A percentile compares a stretch with the other conserved stretches of the same genome.
These are phyloP conservation scores for Fusarium sp. DNA, from an alignment of 2,329 filamentous ascomycete species.

Conservation along the genomic window DNA sequence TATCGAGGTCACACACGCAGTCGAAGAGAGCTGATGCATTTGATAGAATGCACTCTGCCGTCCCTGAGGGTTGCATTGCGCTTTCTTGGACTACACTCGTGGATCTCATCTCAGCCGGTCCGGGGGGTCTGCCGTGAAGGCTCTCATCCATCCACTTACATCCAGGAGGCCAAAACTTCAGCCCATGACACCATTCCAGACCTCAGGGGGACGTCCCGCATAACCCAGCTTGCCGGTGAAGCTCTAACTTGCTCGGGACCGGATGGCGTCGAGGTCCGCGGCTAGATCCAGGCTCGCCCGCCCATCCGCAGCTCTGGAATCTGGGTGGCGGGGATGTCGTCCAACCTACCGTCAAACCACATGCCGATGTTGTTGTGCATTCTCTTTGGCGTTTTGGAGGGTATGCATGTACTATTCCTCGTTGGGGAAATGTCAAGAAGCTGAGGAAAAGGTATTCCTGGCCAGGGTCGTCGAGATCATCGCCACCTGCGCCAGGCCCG, in stretches of 20 bases:
- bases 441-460: conserved; percentile 12
- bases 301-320: conserved; percentile 1
- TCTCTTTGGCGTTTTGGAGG: not conserved
- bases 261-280: conserved; percentile 5
- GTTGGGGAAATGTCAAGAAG: conserved; percentile 10
- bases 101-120: conserved; percentile 32
- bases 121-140: conserved; percentile 7
- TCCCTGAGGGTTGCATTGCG: conserved; percentile 23
- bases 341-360: conserved; percentile 12
- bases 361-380: conserved; percentile 13
- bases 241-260: not conserved
- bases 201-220: not conserved
- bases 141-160: not conserved
- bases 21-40: conserved; percentile 10
- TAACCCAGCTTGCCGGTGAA: not conserved
- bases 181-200: conserved; percentile 7
- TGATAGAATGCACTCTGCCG: conserved; percentile 17
- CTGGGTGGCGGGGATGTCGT: conserved; percentile 6
- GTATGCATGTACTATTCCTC: not conserved
- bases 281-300: conserved; percentile 4
- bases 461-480: conserved; percentile 19
- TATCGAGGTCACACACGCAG: conserved; percentile 26
- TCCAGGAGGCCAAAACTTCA: not conserved
- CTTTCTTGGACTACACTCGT: conserved; percentile 10
- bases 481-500: conserved; percentile 24